phyloP scores from a whole-genome alignment of 1,284 basidiomycete species.

The Coniferiporia sulphurascens region DNA sequence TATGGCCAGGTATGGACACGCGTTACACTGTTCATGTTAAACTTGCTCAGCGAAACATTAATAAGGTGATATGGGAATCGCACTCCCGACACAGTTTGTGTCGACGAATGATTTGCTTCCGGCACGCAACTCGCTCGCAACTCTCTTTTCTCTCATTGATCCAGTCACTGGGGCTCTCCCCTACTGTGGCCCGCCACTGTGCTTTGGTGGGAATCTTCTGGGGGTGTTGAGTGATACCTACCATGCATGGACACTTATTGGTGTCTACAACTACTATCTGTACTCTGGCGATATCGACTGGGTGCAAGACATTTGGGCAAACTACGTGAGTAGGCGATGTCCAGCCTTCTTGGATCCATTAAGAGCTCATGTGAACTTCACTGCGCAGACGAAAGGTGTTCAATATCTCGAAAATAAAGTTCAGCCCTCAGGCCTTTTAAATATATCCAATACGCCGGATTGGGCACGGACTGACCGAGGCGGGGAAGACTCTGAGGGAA shows the following conservation, averaged over 20 bases:
- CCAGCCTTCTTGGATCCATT: neutral
- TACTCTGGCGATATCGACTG: slow-evolving; percentile 44
- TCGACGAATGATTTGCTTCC: slow-evolving; percentile 54
- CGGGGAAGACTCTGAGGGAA: slow-evolving; percentile 45
- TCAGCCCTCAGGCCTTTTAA: slow-evolving; percentile 40
- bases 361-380: neutral
- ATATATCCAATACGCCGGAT: slow-evolving; percentile 42
- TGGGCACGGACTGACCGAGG: slow-evolving; percentile 45
- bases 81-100: slow-evolving; percentile 54
- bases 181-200: slow-evolving; percentile 55
- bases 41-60: neutral
- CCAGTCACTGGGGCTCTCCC: slow-evolving; percentile 48
- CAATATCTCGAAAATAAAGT: slow-evolving; percentile 41
- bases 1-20: slow-evolving; percentile 45
- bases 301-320: slow-evolving; percentile 39
- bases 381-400: slow-evolving; percentile 36
- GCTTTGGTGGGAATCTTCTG: slow-evolving; percentile 34
- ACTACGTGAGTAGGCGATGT: slow-evolving; percentile 29
- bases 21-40: neutral
- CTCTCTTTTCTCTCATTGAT: slow-evolving; percentile 51
- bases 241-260: slow-evolving; percentile 44
- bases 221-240: slow-evolving; percentile 36
- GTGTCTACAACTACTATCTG: slow-evolving; percentile 40
- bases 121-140: slow-evolving; percentile 49
- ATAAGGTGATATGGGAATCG: slow-evolving; percentile 58